Base-by-base conservation (phyloP, 2,329 filamentous ascomycete species). In the Dactylellina leptospora region DNA sequence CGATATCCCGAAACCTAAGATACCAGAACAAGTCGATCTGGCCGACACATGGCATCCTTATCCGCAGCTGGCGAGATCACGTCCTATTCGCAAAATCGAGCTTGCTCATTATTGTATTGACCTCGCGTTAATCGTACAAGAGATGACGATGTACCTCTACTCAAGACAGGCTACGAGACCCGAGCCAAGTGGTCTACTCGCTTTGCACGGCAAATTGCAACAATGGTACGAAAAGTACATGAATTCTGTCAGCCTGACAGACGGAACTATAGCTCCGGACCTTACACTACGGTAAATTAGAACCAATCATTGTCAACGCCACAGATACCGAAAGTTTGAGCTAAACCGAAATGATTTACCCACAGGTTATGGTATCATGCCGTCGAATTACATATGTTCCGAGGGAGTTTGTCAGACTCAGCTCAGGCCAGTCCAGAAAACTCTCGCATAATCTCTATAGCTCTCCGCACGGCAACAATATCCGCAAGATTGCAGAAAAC, bases 11-110 rank as follows among this genome's bases (percentile, higher is more conserved):
- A 42, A 54, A 51, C 66, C 66, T 38, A 51, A 59, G 25, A 27
- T 71, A 9, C 66, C 66, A 6, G 58, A 59, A 1, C 30, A 71
- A 33, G 27, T 58, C 16, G 51, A 71, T 33, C 38, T 58, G 2
- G 59, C 47, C 20, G 66, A 71, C 28, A 54, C 45, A 44, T 71
- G 66, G 66, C 66, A 71, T n/a, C 66, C 66, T 20, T 71, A 71
- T 22, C 66, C 66, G 0, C 66, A 71, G 40, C 16, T 71, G 13
- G 48, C 58, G 38, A 56, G 58, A 42, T 71, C 66, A 2, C 44
- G 45, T 9, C 58, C 58, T 16, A 36, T 30, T 10, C 50, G 27
- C 22, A 63, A 42, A 27, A 54, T 63, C 11, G 66, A 59, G 11
- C 28, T 54, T n/a, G 30, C 27, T 33, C 42, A 40, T 10, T 50